These are phyloP conservation scores for Neckera pumila DNA, from an alignment of 225 moss, liverwort and hornwort species.

Conservation along the genomic window DNA sequence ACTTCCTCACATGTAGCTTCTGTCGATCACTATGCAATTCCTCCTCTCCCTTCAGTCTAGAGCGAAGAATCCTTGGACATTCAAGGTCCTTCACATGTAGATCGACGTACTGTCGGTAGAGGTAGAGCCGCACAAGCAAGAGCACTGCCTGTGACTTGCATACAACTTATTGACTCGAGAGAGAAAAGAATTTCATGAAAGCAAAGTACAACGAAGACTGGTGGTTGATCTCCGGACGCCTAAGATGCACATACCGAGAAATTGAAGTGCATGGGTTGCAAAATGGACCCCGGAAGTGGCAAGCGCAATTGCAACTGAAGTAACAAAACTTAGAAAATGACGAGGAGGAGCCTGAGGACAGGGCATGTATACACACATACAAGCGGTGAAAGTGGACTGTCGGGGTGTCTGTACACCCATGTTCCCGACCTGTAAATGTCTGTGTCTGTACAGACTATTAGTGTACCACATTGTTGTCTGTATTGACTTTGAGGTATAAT, in stretches of 20 bases:
- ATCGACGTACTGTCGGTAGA: background rate
- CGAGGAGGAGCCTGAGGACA: background rate
- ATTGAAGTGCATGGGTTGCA: background rate
- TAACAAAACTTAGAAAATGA: background rate
- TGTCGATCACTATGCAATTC: background rate
- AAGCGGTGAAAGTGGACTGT: background rate
- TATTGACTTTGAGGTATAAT: background rate
- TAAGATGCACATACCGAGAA: background rate
- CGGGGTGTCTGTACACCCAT: background rate
- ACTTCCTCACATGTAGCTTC: background rate
- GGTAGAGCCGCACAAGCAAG: background rate
- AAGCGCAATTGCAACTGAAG: background rate
- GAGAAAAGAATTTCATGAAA: background rate
- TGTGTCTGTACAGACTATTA: background rate
- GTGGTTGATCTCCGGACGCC: background rate
- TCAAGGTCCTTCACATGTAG: background rate
- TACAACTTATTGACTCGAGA: background rate
- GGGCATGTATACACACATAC: rapidly evolving
- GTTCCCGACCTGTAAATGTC: background rate
- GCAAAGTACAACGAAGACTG: background rate
- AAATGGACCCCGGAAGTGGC: no score
- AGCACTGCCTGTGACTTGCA: background rate
- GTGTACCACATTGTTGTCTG: background rate
- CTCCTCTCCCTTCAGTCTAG: background rate
- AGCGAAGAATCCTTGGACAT: background rate